Conservation (phyloP, 225 moss, liverwort and hornwort species). For the Marchantia polymorpha region DNA sequence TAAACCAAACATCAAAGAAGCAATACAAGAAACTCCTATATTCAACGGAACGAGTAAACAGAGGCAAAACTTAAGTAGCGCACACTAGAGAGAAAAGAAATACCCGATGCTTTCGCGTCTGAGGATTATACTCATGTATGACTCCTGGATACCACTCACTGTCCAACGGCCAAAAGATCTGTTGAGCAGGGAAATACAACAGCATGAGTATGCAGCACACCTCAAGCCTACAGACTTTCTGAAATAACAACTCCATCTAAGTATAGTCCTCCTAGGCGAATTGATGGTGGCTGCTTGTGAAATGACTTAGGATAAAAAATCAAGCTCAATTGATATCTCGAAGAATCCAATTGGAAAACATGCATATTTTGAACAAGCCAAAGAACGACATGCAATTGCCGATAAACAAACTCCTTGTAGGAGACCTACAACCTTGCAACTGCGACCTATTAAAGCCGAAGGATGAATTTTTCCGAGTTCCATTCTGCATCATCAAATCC, state of each 20-base stretch:
- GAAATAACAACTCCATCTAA: too few relatives aligned
- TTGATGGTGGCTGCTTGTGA: too few relatives aligned
- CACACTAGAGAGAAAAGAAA: neutral
- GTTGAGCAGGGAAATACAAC: constrained; percentile 12
- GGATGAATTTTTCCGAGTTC: constrained; percentile 85
- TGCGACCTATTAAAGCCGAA: constrained; percentile 82
- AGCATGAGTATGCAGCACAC: neutral
- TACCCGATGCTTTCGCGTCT: constrained; percentile 74
- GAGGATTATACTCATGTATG: constrained; percentile 80
- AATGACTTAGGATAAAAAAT: too few relatives aligned
- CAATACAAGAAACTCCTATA: neutral
- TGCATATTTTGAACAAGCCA: neutral
- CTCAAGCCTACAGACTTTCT: neutral
- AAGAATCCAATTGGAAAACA: neutral
- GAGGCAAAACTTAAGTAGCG: neutral
- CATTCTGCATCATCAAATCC: constrained; percentile 41
- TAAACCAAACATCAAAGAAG: too few relatives aligned
- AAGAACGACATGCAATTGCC: neutral
- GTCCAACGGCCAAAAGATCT: constrained; percentile 85
- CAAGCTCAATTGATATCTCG: neutral
- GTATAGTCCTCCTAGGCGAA: too few relatives aligned
- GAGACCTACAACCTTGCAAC: constrained; percentile 57
- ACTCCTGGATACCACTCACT: constrained; percentile 96
- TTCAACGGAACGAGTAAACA: too few relatives aligned
- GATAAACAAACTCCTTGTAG: neutral